Evolutionary conservation across 2,329 filamentous ascomycete genomes (phyloP), one percentile per base, ranked within the genome.

Genomic region (Lojkania enalia): DNA sequence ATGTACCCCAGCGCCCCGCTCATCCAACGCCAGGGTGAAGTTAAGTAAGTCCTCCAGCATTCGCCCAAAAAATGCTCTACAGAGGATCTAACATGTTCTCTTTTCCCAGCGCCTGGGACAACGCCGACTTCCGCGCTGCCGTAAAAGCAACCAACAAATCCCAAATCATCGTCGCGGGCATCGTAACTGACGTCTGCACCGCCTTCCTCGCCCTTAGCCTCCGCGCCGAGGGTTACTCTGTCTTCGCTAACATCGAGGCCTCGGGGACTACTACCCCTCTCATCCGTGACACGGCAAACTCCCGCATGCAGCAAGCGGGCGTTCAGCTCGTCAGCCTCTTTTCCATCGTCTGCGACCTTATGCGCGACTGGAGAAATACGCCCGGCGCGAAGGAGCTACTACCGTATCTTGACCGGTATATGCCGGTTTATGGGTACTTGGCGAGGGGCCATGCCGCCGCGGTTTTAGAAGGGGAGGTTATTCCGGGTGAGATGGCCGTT

Each of bases 101-200:
- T 9, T n/a, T n/a, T 7, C 29, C 7, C 39, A 68, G 64, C 61
- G 86, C 87, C 2, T 89, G 85, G 87, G 87, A 90, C 62, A 89
- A 88, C 56, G 55, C 76, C 2, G 80, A 86, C 0, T 89, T 90
- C 73, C 78, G 78, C 25, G 74, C 74, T 1, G 86, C 87, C 2
- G 76, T 90, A 49, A 71, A 77, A 51, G 84, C 84, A 1, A 80
- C 84, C 3, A 80, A 80, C 46, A 84, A 82, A 64, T 82, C 77
- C 20, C 87, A 90, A 64, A 73, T 90, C 57, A 86, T 90, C 60
- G 67, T 91, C 13, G 85, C 76, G 2, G 86, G 87, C 5, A 88
- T 90, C 57, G 78, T 81, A 2, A 90, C 87, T 0, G 87, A 90
- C 64, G 86, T 90, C 46, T 89, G 85, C 76, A 87, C 84, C 16